A percentile compares a stretch with the other conserved stretches of the same genome.
These are phyloP conservation scores for Flaveria floridana DNA, from an alignment of 140 eudicot genomes.

Conservation along the genomic window DNA sequence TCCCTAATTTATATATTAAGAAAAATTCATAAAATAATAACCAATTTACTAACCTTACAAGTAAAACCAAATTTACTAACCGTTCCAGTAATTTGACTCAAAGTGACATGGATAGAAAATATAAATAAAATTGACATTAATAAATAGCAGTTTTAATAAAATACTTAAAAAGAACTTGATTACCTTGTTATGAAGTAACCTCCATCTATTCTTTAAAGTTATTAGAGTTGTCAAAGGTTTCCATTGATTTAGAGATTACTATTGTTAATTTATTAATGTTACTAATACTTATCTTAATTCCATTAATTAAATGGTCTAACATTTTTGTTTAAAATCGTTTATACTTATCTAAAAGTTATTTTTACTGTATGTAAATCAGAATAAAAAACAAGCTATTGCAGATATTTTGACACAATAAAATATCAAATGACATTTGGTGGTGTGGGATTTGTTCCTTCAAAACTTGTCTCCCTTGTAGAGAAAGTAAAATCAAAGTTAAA, in stretches of 20 bases:
- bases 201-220: background rate
- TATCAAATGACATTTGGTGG: conserved; percentile 27
- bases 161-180: no score
- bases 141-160: no score
- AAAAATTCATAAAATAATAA: no score
- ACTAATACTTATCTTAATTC: no score
- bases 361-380: background rate
- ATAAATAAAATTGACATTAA: no score
- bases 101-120: no score
- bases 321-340: background rate
- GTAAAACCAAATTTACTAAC: no score
- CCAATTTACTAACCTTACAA: no score
- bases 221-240: background rate
- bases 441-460: conserved; percentile 15
- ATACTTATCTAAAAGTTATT: background rate
- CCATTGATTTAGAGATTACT: background rate
- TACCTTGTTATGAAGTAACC: no score
- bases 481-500: conserved; percentile 37
- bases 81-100: no score
- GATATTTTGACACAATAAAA: conserved; percentile 23
- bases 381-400: background rate
- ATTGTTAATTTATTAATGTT: background rate
- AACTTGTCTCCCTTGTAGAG: conserved; percentile 31
- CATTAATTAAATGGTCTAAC: no score
- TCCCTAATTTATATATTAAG: no score